phyloP scores from a whole-genome alignment of 192 early-diverging fungal species.

The Diversispora eburnea region DNA sequence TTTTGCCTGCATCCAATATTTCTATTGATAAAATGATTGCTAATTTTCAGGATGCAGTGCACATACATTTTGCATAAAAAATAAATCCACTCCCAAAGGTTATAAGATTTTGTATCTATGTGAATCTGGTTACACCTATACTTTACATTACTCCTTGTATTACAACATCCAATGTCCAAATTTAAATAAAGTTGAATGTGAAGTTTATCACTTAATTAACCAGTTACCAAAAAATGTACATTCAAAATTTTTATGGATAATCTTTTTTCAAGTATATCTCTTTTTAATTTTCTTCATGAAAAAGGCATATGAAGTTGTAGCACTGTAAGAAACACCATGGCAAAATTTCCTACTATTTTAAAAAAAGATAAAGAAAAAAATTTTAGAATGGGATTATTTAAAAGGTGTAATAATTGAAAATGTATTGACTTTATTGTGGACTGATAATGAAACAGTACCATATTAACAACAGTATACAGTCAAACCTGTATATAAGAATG shows the following conservation, averaged over 20 bases:
- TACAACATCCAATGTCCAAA: conserved; percentile 10
- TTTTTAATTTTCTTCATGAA: conserved; percentile 28
- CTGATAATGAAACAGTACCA: conserved; percentile 33
- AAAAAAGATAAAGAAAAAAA: conserved; percentile 18
- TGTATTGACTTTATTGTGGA: conserved; percentile 28
- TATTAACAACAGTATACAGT: conserved; percentile 31
- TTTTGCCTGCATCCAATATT: conserved; percentile 26
- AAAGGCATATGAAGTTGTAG: conserved; percentile 31
- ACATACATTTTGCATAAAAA: conserved; percentile 31
- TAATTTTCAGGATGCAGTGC: conserved; percentile 29
- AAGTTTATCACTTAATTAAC: conserved; percentile 28
- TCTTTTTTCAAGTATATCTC: conserved; percentile 31
- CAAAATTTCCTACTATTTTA: conserved; percentile 2
- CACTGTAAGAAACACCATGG: conserved; percentile 16
- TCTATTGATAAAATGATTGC: conserved; percentile 35
- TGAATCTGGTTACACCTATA: conserved; percentile 30
- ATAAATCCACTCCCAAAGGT: conserved; percentile 32
- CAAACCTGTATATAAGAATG: no score
- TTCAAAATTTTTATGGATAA: conserved; percentile 40
- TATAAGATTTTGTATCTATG: conserved; percentile 38
- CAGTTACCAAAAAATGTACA: conserved; percentile 6
- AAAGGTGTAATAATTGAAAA: conserved; percentile 26
- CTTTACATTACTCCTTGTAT: conserved; percentile 27
- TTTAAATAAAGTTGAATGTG: conserved; percentile 8
- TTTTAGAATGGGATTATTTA: conserved; percentile 26